These are phyloP conservation scores for Paratinospora sagittata DNA, from an alignment of 164 flowering plant genomes.

Conservation along the genomic window DNA sequence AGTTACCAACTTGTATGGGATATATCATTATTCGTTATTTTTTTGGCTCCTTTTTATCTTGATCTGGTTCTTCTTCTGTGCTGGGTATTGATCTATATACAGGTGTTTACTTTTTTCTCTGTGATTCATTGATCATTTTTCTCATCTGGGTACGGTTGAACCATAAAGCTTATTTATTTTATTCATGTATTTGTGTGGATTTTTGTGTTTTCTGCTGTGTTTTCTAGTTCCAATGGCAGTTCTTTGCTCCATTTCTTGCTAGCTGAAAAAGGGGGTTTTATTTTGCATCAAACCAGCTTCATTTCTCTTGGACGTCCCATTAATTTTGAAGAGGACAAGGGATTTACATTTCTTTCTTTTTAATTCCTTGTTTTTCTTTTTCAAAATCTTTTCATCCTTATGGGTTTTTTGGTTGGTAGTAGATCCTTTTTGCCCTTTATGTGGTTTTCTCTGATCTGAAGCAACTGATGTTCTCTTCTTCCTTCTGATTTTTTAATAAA, in stretches of 20 bases:
- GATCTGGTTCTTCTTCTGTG: constrained; percentile 3
- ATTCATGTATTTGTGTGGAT: constrained; percentile 3
- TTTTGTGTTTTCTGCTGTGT: neutral
- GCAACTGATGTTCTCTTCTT: too few species aligned
- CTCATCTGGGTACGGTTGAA: too few species aligned
- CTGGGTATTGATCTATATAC: constrained; percentile 11
- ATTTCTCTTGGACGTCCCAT: constrained; percentile 5
- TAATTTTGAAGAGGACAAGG: neutral
- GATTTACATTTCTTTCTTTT: neutral
- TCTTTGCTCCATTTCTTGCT: neutral
- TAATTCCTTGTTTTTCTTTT: neutral
- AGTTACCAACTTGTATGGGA: constrained; percentile 1
- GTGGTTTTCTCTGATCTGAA: neutral
- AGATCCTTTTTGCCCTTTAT: neutral
- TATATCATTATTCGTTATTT: neutral
- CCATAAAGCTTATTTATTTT: too few species aligned
- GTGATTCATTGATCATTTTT: too few species aligned
- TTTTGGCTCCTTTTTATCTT: neutral
- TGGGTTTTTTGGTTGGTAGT: neutral
- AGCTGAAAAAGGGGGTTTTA: neutral
- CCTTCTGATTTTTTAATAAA: neutral
- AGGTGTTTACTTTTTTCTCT: neutral
- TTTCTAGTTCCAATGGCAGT: neutral
- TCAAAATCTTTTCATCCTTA: neutral
- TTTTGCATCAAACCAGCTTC: neutral